Conservation (phyloP, 2,329 filamentous ascomycete species). For the Aspergillus aculeatinus region DNA sequence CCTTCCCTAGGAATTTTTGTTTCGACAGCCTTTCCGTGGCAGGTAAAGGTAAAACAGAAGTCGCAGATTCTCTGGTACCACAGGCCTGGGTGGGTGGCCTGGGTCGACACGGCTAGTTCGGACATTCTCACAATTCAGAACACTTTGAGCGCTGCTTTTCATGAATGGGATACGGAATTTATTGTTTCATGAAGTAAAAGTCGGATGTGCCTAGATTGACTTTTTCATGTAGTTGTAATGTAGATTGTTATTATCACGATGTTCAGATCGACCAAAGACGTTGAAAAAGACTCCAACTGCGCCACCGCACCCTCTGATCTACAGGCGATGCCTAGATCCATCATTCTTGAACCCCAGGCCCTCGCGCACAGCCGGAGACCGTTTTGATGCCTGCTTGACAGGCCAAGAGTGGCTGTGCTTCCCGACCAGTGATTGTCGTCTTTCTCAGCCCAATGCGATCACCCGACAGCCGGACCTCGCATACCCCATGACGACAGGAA, state of each 20-base stretch:
- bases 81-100: background rate
- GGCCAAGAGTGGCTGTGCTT: constrained; percentile 20
- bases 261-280: background rate
- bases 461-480: background rate
- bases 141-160: constrained; percentile 17
- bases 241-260: too few relatives aligned
- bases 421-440: background rate
- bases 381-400: background rate
- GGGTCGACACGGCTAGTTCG: constrained; percentile 2
- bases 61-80: background rate
- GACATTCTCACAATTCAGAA: constrained; percentile 16
- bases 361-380: background rate
- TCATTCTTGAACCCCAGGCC: background rate
- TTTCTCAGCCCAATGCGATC: background rate
- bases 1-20: background rate
- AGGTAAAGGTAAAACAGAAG: background rate
- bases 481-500: constrained; percentile 5
- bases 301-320: constrained; percentile 4
- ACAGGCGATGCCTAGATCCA: background rate
- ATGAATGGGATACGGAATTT: constrained; percentile 20
- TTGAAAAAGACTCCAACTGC: background rate
- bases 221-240: background rate
- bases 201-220: background rate
- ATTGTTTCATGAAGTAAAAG: constrained; percentile 7
- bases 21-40: background rate